Conservation (phyloP, 2,329 filamentous ascomycete genomes). For the Aspergillus awamori region DNA sequence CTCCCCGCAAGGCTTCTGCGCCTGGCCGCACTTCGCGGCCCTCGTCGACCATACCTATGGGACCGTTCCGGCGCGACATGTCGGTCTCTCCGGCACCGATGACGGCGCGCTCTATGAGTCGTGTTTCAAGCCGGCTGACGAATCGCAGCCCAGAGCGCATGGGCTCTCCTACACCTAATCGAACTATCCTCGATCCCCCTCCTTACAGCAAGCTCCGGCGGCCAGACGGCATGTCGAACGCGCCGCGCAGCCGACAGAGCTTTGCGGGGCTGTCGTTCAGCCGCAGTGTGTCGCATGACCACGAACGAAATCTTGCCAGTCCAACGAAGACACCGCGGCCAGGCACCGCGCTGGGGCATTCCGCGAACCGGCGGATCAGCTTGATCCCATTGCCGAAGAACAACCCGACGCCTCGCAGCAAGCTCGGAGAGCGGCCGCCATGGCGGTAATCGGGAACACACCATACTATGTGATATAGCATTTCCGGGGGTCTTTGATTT, state of each 20-base stretch:
- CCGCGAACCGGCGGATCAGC: constrained; percentile 41
- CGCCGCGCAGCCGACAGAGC: constrained; percentile 44
- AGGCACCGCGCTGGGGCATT: constrained; percentile 45
- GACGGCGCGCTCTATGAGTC: constrained; percentile 36
- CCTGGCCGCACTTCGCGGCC: constrained; percentile 37
- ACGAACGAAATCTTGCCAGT: constrained; percentile 23
- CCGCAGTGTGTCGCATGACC: constrained; percentile 30
- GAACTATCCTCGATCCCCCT: constrained; percentile 42
- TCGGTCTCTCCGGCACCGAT: constrained; percentile 44
- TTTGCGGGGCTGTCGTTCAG: constrained; percentile 39
- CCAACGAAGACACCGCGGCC: constrained; percentile 39
- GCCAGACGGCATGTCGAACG: constrained; percentile 28
- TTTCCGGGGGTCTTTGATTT: constrained; percentile 17
- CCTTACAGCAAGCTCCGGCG: constrained; percentile 46
- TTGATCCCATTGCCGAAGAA: constrained; percentile 44
- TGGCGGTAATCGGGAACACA: constrained; percentile 34
- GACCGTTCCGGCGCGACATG: constrained; percentile 44
- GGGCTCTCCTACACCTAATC: constrained; percentile 31
- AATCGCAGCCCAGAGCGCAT: constrained; percentile 36
- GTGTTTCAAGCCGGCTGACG: constrained; percentile 36
- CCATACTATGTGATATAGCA: constrained; percentile 20
- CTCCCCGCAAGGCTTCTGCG: constrained; percentile 49
- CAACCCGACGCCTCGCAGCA: constrained; percentile 33
- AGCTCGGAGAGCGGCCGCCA: constrained; percentile 37
- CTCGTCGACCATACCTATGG: constrained; percentile 44